phyloP scores from a whole-genome alignment of 1,284 basidiomycete genomes.

The Irpex sp. region DNA sequence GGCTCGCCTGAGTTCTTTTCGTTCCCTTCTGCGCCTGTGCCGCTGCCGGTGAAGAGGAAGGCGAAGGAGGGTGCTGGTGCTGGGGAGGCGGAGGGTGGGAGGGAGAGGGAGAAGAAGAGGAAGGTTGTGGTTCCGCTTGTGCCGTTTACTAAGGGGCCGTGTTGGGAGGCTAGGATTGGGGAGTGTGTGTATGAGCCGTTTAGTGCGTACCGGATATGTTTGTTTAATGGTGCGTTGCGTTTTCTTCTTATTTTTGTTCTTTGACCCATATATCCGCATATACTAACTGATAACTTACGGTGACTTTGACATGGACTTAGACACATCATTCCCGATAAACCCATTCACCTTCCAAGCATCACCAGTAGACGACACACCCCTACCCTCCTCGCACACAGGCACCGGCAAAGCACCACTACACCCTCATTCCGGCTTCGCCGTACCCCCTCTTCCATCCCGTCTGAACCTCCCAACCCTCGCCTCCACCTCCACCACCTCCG shows the following conservation, averaged over 20 bases:
- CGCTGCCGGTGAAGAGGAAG: slow-evolving; percentile 44
- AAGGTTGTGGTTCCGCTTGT: slow-evolving; percentile 73
- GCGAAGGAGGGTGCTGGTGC: slow-evolving; percentile 33
- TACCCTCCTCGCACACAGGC: slow-evolving; percentile 11
- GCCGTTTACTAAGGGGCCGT: slow-evolving; percentile 74
- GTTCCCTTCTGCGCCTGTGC: too few species aligned
- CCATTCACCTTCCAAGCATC: slow-evolving; percentile 73
- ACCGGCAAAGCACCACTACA: neutral
- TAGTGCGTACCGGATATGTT: slow-evolving; percentile 63
- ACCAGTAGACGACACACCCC: slow-evolving; percentile 20
- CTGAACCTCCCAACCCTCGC: slow-evolving; percentile 8
- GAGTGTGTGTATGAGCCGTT: slow-evolving; percentile 63
- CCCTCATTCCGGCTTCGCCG: slow-evolving; percentile 24
- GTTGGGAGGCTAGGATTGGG: slow-evolving; percentile 66
- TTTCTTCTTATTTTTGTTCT: neutral
- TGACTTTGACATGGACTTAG: too few species aligned
- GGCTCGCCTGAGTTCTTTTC: slow-evolving; percentile 31
- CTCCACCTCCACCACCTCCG: slow-evolving; percentile 2
- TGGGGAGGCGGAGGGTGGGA: slow-evolving; percentile 27
- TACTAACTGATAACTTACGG: too few species aligned
- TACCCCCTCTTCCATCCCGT: slow-evolving; percentile 36
- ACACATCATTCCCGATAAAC: slow-evolving; percentile 69
- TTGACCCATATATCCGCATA: too few species aligned
- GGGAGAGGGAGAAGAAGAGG: slow-evolving; percentile 49
- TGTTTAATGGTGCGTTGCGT: slow-evolving; percentile 69